Conservation (phyloP, 345 rosid genomes). For the Salix arbutifolia region DNA sequence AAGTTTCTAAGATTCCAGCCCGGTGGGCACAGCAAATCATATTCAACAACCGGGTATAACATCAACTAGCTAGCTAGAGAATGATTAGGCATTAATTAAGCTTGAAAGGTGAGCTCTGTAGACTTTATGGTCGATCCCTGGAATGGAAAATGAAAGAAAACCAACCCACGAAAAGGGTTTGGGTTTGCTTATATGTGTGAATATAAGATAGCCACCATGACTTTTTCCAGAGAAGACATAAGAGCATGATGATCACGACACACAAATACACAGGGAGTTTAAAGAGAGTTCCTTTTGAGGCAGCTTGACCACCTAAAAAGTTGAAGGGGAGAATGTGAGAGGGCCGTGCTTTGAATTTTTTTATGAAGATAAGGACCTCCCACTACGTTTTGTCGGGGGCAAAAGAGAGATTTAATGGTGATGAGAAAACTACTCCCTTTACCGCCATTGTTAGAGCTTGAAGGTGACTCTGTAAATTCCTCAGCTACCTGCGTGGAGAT, state of each 20-base stretch:
- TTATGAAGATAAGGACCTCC: conserved; percentile 3
- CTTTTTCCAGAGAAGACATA: not conserved
- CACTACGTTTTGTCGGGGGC: conserved; percentile 10
- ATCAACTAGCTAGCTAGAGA: conserved; percentile 1
- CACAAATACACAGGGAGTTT: not conserved
- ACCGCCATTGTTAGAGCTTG: too few relatives aligned
- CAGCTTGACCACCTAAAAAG: conserved; percentile 5
- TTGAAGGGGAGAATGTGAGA: not conserved
- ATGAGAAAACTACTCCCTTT: too few relatives aligned
- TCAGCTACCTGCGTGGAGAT: too few relatives aligned
- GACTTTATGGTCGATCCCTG: not conserved
- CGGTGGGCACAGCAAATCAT: conserved; percentile 9
- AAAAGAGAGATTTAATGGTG: not conserved
- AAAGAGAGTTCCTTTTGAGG: not conserved
- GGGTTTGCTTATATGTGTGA: not conserved
- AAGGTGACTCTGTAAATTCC: too few relatives aligned
- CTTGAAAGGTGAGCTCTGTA: conserved; percentile 1
- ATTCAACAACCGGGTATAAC: not conserved
- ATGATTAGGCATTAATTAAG: conserved; percentile 15
- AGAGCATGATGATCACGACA: not conserved
- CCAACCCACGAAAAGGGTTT: not conserved
- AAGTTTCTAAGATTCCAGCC: conserved; percentile 4
- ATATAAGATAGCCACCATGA: not conserved
- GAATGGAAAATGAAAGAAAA: not conserved
- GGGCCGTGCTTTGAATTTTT: not conserved